A percentile compares a stretch with the other conserved stretches of the same genome.
Conservation (phyloP, 2,329 filamentous ascomycete genomes). For the Sarocladiaceae sp. region DNA sequence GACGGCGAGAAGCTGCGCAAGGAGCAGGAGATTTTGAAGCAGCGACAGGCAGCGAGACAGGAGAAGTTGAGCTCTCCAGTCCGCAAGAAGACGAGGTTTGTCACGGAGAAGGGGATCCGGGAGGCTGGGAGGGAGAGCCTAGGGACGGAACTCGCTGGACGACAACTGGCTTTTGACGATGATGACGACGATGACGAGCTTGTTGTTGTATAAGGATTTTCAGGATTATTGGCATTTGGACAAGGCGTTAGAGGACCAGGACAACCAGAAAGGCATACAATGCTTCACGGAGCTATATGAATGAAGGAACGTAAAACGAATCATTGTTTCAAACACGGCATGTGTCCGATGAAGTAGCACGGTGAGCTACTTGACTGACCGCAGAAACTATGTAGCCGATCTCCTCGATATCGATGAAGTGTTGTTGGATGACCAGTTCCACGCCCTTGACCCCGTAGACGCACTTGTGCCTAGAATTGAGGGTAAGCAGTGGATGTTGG, state of each 20-base stretch:
- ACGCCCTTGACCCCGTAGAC: too few species aligned
- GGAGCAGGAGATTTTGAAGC: constrained; percentile 15
- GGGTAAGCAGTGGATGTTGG: too few species aligned
- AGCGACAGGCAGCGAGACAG: not conserved
- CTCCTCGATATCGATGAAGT: too few species aligned
- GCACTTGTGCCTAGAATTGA: too few species aligned
- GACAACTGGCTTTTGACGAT: constrained; percentile 28
- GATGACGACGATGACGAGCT: constrained; percentile 48
- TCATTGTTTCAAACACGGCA: too few species aligned
- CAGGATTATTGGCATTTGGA: not conserved
- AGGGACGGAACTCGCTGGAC: constrained; percentile 40
- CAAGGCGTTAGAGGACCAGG: not conserved
- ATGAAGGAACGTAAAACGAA: too few species aligned
- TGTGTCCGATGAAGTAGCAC: too few species aligned
- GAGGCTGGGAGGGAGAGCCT: constrained; percentile 72
- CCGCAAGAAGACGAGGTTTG: constrained; percentile 71
- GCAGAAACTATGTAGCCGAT: too few species aligned
- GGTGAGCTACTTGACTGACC: too few species aligned
- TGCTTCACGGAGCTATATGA: too few species aligned
- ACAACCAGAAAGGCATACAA: too few species aligned
- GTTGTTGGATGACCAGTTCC: too few species aligned
- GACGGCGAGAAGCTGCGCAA: constrained; percentile 46
- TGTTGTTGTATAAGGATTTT: constrained; percentile 35
- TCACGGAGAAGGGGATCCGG: constrained; percentile 70
- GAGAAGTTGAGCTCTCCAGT: constrained; percentile 32